These are phyloP conservation scores for Microbotryomycetes sp. DNA, from an alignment of 1,284 basidiomycete species.

Conservation along the genomic window DNA sequence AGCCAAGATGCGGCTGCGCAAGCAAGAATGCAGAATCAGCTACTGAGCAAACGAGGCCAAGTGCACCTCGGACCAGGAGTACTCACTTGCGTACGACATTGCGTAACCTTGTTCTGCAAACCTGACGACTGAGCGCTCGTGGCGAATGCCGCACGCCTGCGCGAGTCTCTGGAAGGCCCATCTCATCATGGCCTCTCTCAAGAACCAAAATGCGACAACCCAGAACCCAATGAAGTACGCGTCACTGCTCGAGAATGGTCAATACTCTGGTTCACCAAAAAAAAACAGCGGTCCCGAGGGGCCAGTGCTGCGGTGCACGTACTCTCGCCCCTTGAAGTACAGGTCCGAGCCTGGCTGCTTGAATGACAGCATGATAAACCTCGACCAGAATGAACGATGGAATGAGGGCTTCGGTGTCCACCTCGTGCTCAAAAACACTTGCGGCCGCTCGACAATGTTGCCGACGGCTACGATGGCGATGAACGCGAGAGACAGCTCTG, in stretches of 20 bases:
- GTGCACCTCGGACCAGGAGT: no score
- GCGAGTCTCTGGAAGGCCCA: slow-evolving; percentile 70
- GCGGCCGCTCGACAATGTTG: neutral
- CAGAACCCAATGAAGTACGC: slow-evolving; percentile 62
- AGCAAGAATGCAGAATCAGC: no score
- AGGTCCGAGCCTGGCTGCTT: slow-evolving; percentile 10
- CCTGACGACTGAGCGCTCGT: slow-evolving; percentile 53
- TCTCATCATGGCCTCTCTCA: slow-evolving; percentile 67
- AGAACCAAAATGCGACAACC: slow-evolving; percentile 68
- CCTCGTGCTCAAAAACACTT: slow-evolving; percentile 12
- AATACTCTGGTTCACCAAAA: neutral
- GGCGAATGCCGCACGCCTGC: slow-evolving; percentile 50
- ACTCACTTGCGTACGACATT: slow-evolving; percentile 59
- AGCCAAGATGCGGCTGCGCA: slow-evolving; percentile 54
- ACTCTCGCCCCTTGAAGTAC: slow-evolving; percentile 31
- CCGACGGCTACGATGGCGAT: neutral
- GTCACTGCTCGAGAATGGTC: slow-evolving; percentile 23
- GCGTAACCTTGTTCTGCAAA: slow-evolving; percentile 96
- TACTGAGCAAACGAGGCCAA: no score
- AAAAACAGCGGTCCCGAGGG: neutral
- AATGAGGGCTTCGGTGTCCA: slow-evolving; percentile 18
- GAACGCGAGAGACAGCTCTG: slow-evolving; percentile 1
- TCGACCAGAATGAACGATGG: slow-evolving; percentile 10
- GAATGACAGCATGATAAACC: slow-evolving; percentile 28
- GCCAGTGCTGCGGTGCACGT: neutral